Evolutionary conservation across 352 stramenopile genomes (phyloP).

Genomic region (Poterioochromonas sp.): DNA sequence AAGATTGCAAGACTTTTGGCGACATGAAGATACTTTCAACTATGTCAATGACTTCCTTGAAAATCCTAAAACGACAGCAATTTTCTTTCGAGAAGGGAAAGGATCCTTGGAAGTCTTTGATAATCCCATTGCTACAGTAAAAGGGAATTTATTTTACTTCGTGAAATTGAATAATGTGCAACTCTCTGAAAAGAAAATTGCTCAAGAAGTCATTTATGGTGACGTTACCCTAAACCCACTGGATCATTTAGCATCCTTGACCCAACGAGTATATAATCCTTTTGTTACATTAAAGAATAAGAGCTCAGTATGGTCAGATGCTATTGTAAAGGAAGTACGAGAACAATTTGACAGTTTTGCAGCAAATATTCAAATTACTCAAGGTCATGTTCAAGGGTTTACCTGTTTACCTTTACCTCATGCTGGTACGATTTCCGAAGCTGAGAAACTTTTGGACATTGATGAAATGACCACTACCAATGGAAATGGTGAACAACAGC

Average conservation of each 20-base stretch:
- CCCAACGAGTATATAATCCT: conserved; percentile 16
- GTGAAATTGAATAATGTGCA: conserved; percentile 19
- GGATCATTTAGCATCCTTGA: conserved; percentile 19
- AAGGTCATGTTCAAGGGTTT: conserved; percentile 64
- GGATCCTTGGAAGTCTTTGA: conserved; percentile 13
- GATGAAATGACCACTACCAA: not conserved
- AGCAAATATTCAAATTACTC: conserved; percentile 64
- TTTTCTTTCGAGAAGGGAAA: conserved; percentile 26
- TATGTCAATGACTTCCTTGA: conserved; percentile 23
- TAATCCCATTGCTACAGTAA: not conserved
- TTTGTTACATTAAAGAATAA: not conserved
- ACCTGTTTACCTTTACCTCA: conserved; percentile 70
- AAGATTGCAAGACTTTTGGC: conserved; percentile 17
- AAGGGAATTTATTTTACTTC: conserved; percentile 22
- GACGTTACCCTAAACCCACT: not conserved
- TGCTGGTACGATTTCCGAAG: conserved; percentile 38
- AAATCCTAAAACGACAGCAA: not conserved
- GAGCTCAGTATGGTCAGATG: conserved; percentile 19
- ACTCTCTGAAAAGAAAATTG: conserved; percentile 31
- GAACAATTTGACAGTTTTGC: conserved; percentile 43
- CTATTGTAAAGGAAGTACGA: conserved; percentile 40
- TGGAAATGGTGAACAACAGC: not conserved
- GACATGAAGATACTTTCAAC: not conserved
- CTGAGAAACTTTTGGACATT: no score
- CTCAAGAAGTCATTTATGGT: conserved; percentile 28